Base-by-base conservation (phyloP, 495 filamentous ascomycete genomes). In the Lasiosphaeris hirsuta region DNA sequence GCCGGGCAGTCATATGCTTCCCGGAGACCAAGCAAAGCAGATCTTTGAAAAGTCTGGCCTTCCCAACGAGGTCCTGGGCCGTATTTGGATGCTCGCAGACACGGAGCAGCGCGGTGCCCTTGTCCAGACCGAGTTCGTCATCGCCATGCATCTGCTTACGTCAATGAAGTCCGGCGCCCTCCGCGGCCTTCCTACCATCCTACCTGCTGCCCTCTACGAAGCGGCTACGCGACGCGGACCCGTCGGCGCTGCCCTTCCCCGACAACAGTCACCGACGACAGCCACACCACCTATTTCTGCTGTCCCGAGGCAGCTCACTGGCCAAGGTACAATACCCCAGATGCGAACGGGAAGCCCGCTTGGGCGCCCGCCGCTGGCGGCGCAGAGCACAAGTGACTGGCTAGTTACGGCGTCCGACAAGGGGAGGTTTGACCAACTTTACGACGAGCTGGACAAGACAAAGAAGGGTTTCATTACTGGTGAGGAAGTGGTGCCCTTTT, bases 91-190 rank as follows among this genome's bases (percentile, higher is more conserved):
- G 64, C 80, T 98, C 46, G 86, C 92, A 9, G 94, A 98, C 71
- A 92, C 89, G 1, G 90, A 96, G 68, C 90, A 96, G 69, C 84
- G 92, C 51, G 95, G 94, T 23, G 86, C 85, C 36, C 82, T 98
- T n/a, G 89, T 89, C 59, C 78, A 84, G 62, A 93, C 91, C 10
- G 94, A 97, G 58, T 98, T 98, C 69, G 88, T 97, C 63, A 94
- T 98, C 63, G 93, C 95, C 10, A 98, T 98, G 94, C 94, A 98
- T 75, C 80, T 98, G 33, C 78, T 98, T 51, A 89, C 89, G 5
- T 96, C 92, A 7, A 91, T 86, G 70, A 96, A 93, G 75, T 88
- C 84, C 18, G 89, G 92, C 23, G 78, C 82, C 7, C 78, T 98
- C 70, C 83, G 86, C 53, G 87, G 81, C 44, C 78, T 97, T 58